phyloP scores from a whole-genome alignment of 768 basidiomycete species.

The Phlegmacium glaucopus region DNA sequence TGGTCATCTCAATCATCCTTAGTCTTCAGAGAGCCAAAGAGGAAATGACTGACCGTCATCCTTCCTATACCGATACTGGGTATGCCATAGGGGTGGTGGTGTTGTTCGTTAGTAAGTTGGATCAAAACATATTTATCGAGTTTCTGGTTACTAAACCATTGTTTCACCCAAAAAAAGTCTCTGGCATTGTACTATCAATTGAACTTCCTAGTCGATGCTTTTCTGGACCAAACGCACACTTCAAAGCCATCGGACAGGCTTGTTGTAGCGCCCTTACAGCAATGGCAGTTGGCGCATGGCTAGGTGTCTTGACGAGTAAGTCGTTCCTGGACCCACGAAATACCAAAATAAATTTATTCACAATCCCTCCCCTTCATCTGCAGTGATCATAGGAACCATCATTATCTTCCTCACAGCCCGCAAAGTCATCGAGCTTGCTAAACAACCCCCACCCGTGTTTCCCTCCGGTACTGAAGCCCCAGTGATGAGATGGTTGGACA shows the following conservation, averaged over 20 bases:
- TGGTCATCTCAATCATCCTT: background rate
- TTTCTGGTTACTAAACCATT: background rate
- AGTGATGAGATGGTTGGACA: constrained; percentile 30
- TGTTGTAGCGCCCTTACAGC: constrained; percentile 23
- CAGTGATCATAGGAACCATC: constrained; percentile 24
- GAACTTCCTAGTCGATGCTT: constrained; percentile 25
- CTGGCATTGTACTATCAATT: constrained; percentile 21
- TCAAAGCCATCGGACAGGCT: constrained; percentile 19
- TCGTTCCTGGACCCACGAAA: background rate
- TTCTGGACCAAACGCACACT: constrained; percentile 19
- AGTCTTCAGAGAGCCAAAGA: constrained; percentile 26
- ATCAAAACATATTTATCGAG: background rate
- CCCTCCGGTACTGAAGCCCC: constrained; percentile 22
- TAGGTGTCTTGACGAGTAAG: constrained; percentile 23
- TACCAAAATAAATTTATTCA: background rate
- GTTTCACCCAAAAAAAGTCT: constrained; percentile 16
- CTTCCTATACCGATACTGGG: constrained; percentile 19
- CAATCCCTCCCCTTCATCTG: too few relatives aligned
- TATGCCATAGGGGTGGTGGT: constrained; percentile 21
- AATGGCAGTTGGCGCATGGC: constrained; percentile 25
- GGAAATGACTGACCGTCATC: constrained; percentile 17
- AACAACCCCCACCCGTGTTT: constrained; percentile 28
- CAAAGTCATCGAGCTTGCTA: constrained; percentile 21
- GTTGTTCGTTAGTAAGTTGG: constrained; percentile 24
- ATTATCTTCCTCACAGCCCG: constrained; percentile 23